These are phyloP conservation scores for Spergularia azorica DNA, from an alignment of 179 eudicot genomes.

Conservation along the genomic window DNA sequence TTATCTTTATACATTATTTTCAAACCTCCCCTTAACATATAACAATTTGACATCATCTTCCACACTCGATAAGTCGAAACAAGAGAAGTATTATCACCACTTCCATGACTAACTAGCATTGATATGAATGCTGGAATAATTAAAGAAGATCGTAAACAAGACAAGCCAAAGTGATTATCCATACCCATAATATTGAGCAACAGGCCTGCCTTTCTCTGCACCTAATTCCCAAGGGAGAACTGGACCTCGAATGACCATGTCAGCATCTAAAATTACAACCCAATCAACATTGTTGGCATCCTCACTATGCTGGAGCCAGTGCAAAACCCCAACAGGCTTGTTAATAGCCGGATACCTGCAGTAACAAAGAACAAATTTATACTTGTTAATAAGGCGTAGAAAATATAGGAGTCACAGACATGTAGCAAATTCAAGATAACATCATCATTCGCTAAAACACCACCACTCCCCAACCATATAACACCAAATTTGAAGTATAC, in stretches of 20 bases:
- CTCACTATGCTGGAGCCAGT: conserved; percentile 85
- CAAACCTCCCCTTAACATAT: not conserved
- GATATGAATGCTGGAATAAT: conserved; percentile 4
- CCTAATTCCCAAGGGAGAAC: conserved; percentile 95
- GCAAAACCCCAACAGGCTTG: conserved; percentile 91
- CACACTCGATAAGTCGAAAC: not conserved
- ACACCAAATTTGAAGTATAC: too few species aligned
- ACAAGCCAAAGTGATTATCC: conserved; percentile 8
- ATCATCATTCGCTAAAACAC: too few species aligned
- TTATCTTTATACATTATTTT: not conserved
- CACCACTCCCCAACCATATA: too few species aligned
- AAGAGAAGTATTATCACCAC: not conserved
- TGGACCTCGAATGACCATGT: conserved; percentile 90
- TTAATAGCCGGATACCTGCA: conserved; percentile 96
- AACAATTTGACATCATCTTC: not conserved
- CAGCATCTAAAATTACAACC: conserved; percentile 96
- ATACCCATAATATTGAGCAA: conserved; percentile 97
- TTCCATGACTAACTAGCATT: not conserved
- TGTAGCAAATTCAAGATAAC: too few species aligned
- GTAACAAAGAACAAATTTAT: conserved; percentile 3
- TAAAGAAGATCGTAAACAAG: not conserved
- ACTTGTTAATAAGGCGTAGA: too few species aligned
- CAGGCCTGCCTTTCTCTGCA: conserved; percentile 90
- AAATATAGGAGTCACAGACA: too few species aligned
- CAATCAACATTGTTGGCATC: conserved; percentile 92